A percentile compares a stretch with the other conserved stretches of the same genome.
Conservation (phyloP, 768 basidiomycete genomes). For the Erythrobasidium yunnanense region DNA sequence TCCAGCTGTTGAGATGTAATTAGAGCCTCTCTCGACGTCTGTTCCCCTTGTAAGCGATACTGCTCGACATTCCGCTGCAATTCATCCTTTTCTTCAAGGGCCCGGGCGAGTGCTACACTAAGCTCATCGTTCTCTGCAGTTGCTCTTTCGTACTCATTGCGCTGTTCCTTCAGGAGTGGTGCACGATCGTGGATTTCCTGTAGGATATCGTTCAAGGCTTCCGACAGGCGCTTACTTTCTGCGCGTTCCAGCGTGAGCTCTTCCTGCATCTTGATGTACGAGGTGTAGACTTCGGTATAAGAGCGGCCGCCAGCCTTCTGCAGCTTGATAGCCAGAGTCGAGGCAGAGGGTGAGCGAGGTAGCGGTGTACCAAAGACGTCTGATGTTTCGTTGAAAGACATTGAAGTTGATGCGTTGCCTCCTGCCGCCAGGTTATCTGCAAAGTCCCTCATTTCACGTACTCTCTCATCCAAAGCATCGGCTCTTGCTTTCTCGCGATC, state of each 20-base stretch:
- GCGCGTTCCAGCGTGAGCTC: conserved; percentile 64
- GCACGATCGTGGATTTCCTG: conserved; percentile 87
- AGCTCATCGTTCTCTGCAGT: conserved; percentile 69
- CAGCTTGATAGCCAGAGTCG: conserved; percentile 60
- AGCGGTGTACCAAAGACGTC: conserved; percentile 32
- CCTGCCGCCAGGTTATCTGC: conserved; percentile 26
- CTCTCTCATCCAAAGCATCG: conserved; percentile 43
- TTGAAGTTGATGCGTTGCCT: background rate
- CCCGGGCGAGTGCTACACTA: conserved; percentile 63
- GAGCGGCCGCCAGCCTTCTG: conserved; percentile 70
- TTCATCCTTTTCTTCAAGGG: conserved; percentile 63
- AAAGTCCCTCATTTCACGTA: conserved; percentile 34
- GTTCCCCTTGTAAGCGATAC: conserved; percentile 31
- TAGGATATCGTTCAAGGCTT: conserved; percentile 64
- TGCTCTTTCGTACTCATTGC: conserved; percentile 73
- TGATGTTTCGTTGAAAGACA: background rate
- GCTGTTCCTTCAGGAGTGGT: conserved; percentile 79
- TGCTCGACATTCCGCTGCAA: conserved; percentile 53
- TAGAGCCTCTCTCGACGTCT: conserved; percentile 52
- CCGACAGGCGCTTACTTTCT: conserved; percentile 76
- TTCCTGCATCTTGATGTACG: conserved; percentile 75
- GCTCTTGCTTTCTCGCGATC: conserved; percentile 60
- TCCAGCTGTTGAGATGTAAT: conserved; percentile 64
- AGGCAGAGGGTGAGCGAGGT: conserved; percentile 73
- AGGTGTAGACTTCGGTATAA: conserved; percentile 87